Evolutionary conservation across 139 green algal species (phyloP), one percentile per base, ranked within the genome.

Genomic region (Chlorella sp.): DNA sequence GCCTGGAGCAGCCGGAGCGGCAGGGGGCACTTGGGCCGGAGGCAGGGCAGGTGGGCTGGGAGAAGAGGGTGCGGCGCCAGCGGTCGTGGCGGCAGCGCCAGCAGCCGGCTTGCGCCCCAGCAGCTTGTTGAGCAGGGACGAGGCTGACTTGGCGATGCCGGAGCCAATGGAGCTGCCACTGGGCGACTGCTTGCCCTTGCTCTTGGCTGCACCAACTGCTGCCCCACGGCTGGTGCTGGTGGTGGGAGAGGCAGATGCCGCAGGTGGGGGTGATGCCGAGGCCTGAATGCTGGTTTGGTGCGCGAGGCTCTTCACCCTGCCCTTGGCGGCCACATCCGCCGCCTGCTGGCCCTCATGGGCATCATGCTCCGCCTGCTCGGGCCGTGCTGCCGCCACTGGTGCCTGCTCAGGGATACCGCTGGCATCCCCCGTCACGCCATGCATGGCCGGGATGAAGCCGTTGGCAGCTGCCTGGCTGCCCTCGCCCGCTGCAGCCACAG

Each of bases 51-150:
- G 2, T 25, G 21, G 21, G 21, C 32, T 18, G 15, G 51, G 15
- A 21, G 51, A 2, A 9, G 51, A 21, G 51, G 51, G 9, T 13
- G 69, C 36, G 18, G 9, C 70, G 17, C 32, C 41, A 34, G 39
- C 39, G 21, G 70, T n/a, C n/a, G n/a, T 36, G 39, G 39, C 47
- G 41, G 70, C 13, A 21, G 26, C 32, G 39, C 30, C 44, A 26
- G 39, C 39, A 38, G 70, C 28, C 0, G 16, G 38, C 76, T 72
- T 82, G 36, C 41, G 60, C 0, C 76, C 76, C 60, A 82, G 76
- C 76, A 83, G 78, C 63, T 83, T 83, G 78, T 41, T 83, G 9
- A 75, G 41, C 78, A 83, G 78, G 18, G 21, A 32, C 63, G 78
- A 65, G 38, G 78, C 78, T 3, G 78, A 83, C 62, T 70, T 62